A percentile compares a stretch with the other conserved stretches of the same genome.
Conservation (phyloP, 2,329 filamentous ascomycete genomes). For the Fusarium chaquense region DNA sequence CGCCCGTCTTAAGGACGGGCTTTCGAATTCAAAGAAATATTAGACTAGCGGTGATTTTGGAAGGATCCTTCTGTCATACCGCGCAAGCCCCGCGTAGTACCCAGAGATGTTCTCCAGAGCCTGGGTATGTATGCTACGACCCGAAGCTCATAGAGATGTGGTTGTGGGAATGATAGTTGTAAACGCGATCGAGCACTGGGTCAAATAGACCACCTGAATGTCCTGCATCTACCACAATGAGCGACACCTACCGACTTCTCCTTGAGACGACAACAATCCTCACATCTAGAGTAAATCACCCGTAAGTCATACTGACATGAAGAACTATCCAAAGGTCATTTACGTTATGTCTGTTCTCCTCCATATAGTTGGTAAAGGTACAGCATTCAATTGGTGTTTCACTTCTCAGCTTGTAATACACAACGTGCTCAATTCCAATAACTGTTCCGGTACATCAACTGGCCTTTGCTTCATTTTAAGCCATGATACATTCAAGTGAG, state of each 20-base stretch:
- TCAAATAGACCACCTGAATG: conserved; percentile 19
- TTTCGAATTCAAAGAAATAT: background rate
- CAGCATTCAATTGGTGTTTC: background rate
- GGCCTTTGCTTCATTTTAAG: background rate
- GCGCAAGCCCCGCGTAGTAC: conserved; percentile 35
- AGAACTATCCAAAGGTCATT: background rate
- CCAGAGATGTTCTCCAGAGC: conserved; percentile 34
- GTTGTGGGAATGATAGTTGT: background rate
- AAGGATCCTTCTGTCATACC: conserved; percentile 21
- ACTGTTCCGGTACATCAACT: too few species aligned
- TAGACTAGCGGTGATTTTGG: conserved; percentile 3
- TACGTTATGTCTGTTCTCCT: conserved; percentile 27
- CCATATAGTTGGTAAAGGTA: background rate
- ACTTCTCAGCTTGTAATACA: background rate
- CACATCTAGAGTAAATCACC: conserved; percentile 23
- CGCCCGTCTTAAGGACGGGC: too few species aligned
- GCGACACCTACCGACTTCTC: conserved; percentile 37
- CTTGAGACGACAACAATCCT: conserved; percentile 39
- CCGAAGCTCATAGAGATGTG: conserved; percentile 26
- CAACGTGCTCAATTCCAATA: background rate
- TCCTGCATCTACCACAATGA: conserved; percentile 40
- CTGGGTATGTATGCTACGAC: conserved; percentile 38
- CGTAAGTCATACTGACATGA: too few species aligned
- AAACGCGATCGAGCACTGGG: conserved; percentile 28
- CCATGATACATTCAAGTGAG: too few species aligned